A percentile compares a stretch with the other conserved stretches of the same genome.
Conservation (phyloP, 192 early-diverging fungal genomes). For the Pecoramyces ruminantium region DNA sequence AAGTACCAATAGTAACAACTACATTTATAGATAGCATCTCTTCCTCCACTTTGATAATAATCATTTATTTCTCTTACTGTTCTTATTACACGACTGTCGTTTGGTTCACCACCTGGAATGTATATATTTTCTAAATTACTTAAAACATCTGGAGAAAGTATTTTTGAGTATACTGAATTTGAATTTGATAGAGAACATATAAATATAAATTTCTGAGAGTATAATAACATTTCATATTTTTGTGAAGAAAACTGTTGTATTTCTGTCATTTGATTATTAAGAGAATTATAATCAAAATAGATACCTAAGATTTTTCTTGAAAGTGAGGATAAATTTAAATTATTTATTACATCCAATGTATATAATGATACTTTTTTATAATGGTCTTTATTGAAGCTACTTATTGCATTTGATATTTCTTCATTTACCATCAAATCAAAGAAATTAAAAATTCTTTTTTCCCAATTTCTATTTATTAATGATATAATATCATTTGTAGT, state of each 20-base stretch:
- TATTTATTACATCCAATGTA: neutral
- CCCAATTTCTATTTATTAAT: neutral
- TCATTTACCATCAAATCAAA: neutral
- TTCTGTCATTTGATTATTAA: neutral
- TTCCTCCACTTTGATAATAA: neutral
- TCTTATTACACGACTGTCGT: neutral
- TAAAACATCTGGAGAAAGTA: neutral
- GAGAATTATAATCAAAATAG: neutral
- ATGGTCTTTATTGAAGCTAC: neutral
- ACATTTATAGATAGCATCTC: neutral
- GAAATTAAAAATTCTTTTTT: neutral
- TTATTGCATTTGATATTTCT: neutral
- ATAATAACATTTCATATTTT: neutral
- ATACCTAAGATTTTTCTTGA: neutral
- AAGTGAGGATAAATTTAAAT: neutral
- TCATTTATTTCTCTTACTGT: neutral
- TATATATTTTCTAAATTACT: neutral
- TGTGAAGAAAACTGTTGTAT: neutral
- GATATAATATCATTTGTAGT: neutral
- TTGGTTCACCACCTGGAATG: neutral
- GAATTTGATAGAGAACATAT: neutral
- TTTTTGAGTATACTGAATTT: neutral
- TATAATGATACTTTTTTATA: neutral
- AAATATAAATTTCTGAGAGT: neutral
- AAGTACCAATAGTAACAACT: neutral